Evolutionary conservation across 2,329 filamentous ascomycete species (phyloP), one percentile per base, ranked within the genome.

Genomic region (Beauveria medogensis): DNA sequence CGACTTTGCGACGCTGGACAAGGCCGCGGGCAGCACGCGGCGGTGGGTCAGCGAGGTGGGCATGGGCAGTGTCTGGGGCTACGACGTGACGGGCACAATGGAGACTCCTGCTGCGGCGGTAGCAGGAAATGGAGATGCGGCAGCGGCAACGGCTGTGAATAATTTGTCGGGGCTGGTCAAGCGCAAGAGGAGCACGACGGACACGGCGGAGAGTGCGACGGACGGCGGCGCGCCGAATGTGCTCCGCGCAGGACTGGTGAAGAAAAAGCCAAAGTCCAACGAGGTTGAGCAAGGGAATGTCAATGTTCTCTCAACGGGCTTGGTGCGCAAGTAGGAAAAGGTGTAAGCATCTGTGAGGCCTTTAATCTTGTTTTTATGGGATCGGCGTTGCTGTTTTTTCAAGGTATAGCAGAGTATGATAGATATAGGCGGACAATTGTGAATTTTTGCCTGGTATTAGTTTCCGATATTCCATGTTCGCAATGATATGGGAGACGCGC

Each of bases 11-110:
- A 87, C 81, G 9, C 72, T 85, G 3, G 81, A 83, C 12, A 82
- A 87, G 53, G 86, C 88, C 0, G 76, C 75, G 2, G 77, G 78
- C 37, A 91, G 88, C 67, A 90, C 89, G 2, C 75, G 73, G 56
- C 83, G 88, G 58, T 94, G 90, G 89, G 78, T 86, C 48, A 80
- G 80, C 16, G 89, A 93, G 68, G 84, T 88, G 1, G 82, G 81
- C 18, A 75, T 78, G 61, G 80, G 80, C 0, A 72, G 76, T 1
- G 67, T 71, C 22, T 87, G 83, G 84, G 81, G 82, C 0, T 69
- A 78, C 9, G 72, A 74, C 0, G 73, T 87, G 2, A 69, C 72
- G 3, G 85, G 85, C 0, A 72, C 68, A 37, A 71, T 72, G 37
- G 71, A 71, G 37, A 57, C 68, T 12, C 64, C 69, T 9, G 61